A percentile compares a stretch with the other conserved stretches of the same genome.
Evolutionary conservation across 2,329 filamentous ascomycete species (phyloP).

Genomic region (Talaromyces atroroseus): DNA sequence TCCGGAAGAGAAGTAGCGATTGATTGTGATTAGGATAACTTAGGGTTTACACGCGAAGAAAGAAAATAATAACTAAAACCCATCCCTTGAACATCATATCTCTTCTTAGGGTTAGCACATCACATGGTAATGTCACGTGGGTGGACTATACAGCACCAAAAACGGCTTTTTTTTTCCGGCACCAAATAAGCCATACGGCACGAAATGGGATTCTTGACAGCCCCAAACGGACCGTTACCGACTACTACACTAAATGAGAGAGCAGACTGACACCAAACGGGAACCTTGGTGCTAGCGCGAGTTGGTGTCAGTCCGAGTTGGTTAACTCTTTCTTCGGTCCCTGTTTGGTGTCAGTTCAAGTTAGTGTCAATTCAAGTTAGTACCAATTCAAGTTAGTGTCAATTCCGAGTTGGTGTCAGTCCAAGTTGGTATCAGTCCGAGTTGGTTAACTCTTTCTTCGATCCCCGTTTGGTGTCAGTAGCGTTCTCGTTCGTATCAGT

Average conservation of each 20-base stretch:
- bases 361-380: neutral
- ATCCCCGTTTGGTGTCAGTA: too few species aligned
- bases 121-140: too few species aligned
- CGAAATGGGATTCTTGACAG: too few species aligned
- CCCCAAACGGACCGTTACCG: neutral
- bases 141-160: too few species aligned
- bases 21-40: too few species aligned
- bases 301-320: neutral
- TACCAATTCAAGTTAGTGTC: neutral
- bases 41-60: too few species aligned
- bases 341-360: neutral
- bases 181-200: too few species aligned
- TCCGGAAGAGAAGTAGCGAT: too few species aligned
- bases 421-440: neutral
- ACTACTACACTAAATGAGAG: neutral
- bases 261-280: neutral
- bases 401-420: neutral
- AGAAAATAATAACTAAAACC: too few species aligned
- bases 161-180: neutral
- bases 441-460: neutral
- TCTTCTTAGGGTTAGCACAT: too few species aligned
- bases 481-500: too few species aligned
- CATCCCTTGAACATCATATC: too few species aligned
- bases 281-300: neutral
- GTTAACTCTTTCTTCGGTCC: neutral